Evolutionary conservation across 192 early-diverging fungal genomes (phyloP), one percentile per base, ranked within the genome.

Genomic region (Coemansia sp.): DNA sequence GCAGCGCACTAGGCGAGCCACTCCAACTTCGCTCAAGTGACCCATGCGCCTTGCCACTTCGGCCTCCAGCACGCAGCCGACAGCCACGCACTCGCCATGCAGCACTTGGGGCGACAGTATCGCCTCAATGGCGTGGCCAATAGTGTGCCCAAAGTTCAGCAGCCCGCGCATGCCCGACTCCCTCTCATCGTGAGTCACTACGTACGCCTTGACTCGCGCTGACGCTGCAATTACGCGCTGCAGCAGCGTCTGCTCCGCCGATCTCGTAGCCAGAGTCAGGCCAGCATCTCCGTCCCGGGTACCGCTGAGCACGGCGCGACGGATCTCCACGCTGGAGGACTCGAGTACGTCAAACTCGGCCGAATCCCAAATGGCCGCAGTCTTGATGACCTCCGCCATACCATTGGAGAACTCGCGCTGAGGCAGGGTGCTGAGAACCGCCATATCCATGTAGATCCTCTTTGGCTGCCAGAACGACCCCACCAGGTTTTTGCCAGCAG

Each of bases 351-450:
- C 85, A 82, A 99, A 99, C 80, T 97, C 95, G 50, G 85, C 79
- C 48, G 92, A 86, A 50, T 78, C 84, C 90, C 90, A 95, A 73
- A 99, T 95, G 28, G 95, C 94, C 3, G 95, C 95, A 1, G 95
- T 97, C 85, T 99, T 97, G 71, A 99, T 91, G 11, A 99, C 90
- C 78, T 99, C 97, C 6, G 94, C 97, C 90, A 99, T 92, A 10
- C 95, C 97, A 75, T 97, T 97, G 7, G 90, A 85, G 77, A 97
- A 96, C 76, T 97, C 92, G 66, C 97, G 89, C 28, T 86, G 86
- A 1, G 97, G 95, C 50, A 97, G 80, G 10, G 92, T 95, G 59
- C 86, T 79, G 25, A 99, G 81, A 62, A 93, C 93, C 6, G 84
- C 70, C 43, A 94, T 76, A 80, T 99, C 95, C 75, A 97, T 95